These are phyloP conservation scores for Seiridium cupressi DNA, from an alignment of 2,329 filamentous ascomycete species.

Conservation along the genomic window DNA sequence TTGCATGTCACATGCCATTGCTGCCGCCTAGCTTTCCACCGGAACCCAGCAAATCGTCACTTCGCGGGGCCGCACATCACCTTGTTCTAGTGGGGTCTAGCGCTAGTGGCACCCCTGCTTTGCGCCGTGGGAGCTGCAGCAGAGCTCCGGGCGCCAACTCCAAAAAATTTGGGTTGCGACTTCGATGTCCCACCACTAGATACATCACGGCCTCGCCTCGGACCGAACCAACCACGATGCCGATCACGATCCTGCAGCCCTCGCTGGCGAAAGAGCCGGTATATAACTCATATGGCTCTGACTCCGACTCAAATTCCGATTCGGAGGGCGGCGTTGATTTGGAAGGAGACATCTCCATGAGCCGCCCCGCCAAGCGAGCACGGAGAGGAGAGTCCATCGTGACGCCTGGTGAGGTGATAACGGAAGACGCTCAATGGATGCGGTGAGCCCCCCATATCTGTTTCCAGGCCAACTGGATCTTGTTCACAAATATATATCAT, in stretches of 20 bases:
- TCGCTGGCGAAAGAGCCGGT: constrained; percentile 13
- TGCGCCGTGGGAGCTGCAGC: not conserved
- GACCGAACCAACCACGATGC: constrained; percentile 19
- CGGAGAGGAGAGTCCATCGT: constrained; percentile 56
- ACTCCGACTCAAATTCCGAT: constrained; percentile 30
- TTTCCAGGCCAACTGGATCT: not conserved
- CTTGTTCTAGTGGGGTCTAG: not conserved
- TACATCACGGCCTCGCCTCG: not conserved
- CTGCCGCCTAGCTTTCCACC: not conserved
- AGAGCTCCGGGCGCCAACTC: constrained; percentile 6
- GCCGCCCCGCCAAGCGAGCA: constrained; percentile 35
- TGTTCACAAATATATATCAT: not conserved
- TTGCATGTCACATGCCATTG: constrained; percentile 1
- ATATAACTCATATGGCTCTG: not conserved
- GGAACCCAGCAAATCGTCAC: not conserved
- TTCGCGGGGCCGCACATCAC: not conserved
- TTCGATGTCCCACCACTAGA: not conserved
- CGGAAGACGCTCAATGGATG: constrained; percentile 96
- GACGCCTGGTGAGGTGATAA: constrained; percentile 86
- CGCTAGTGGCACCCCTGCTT: not conserved
- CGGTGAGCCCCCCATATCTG: constrained; percentile 42
- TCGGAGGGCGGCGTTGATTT: constrained; percentile 45
- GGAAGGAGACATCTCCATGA: constrained; percentile 44
- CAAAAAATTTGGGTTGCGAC: constrained; percentile 11
- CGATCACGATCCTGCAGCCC: constrained; percentile 32